Conservation (phyloP, 192 early-diverging fungal genomes). For the Mortierella hygrophila region DNA sequence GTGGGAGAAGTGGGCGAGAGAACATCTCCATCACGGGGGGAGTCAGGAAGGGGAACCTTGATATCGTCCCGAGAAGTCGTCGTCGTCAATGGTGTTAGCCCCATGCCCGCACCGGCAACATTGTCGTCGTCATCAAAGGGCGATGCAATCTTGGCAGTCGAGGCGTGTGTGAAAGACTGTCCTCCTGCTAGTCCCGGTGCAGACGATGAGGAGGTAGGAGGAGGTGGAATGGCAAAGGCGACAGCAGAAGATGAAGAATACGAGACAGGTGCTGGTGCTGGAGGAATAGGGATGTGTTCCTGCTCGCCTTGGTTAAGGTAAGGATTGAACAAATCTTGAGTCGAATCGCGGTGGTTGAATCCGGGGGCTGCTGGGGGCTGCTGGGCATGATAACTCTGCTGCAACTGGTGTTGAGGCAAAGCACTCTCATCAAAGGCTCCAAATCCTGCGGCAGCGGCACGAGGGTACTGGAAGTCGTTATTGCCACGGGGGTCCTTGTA, state of each 20-base stretch:
- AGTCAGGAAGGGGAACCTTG: constrained; percentile 23
- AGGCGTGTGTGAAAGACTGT: constrained; percentile 38
- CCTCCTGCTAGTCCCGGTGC: background rate
- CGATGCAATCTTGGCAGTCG: constrained; percentile 33
- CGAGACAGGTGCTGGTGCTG: background rate
- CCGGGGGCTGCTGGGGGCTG: constrained; percentile 30
- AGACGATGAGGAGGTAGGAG: background rate
- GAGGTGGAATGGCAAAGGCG: background rate
- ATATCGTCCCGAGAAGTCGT: background rate
- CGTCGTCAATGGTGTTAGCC: background rate
- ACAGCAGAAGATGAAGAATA: background rate
- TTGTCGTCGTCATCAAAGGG: constrained; percentile 40
- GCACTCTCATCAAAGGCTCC: constrained; percentile 18
- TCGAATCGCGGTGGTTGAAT: constrained; percentile 34
- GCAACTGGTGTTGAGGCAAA: background rate
- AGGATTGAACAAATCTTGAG: constrained; percentile 41
- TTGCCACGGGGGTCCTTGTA: constrained; percentile 31
- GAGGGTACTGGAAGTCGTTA: constrained; percentile 19
- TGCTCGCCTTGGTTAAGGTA: constrained; percentile 47
- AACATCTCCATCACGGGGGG: background rate
- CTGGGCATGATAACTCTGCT: background rate
- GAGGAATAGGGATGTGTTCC: constrained; percentile 19
- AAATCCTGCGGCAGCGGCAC: constrained; percentile 24
- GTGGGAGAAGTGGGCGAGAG: constrained; percentile 9
- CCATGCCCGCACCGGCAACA: background rate